phyloP scores from a whole-genome alignment of 495 filamentous ascomycete genomes.

The Saxophila tyrrhenica region DNA sequence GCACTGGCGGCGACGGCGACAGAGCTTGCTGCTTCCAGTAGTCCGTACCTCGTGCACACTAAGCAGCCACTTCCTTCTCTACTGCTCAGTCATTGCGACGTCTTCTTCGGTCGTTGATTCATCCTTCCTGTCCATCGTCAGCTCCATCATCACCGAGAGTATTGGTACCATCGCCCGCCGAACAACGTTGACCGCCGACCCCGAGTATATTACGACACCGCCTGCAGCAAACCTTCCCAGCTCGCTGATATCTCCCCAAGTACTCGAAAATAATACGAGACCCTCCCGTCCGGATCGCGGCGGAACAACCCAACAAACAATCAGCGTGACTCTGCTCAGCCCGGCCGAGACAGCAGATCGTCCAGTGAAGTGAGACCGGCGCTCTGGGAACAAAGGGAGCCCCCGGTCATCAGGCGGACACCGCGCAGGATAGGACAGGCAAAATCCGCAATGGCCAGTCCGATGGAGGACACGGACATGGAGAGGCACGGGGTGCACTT shows the following conservation, averaged over 20 bases:
- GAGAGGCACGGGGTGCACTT: constrained; percentile 53
- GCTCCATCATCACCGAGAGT: not conserved
- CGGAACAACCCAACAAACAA: not conserved
- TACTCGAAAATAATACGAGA: not conserved
- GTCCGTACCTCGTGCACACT: not conserved
- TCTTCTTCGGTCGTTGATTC: not conserved
- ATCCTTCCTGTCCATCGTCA: not conserved
- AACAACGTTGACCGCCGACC: not conserved
- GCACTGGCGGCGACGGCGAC: too few species aligned
- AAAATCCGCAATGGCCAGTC: constrained; percentile 1
- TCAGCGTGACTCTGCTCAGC: not conserved
- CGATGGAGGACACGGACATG: constrained; percentile 5
- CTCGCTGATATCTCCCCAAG: not conserved
- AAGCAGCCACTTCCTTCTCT: not conserved
- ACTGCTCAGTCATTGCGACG: not conserved
- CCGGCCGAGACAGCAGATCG: not conserved
- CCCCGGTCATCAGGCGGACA: not conserved
- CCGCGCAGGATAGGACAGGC: too few species aligned
- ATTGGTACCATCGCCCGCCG: not conserved
- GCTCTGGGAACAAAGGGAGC: not conserved
- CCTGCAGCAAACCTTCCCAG: not conserved
- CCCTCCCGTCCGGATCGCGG: not conserved
- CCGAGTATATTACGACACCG: not conserved
- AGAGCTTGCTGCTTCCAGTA: not conserved
- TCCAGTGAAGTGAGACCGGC: not conserved